These are phyloP conservation scores for Fomitopsis palustris DNA, from an alignment of 1,284 basidiomycete genomes.

Conservation along the genomic window DNA sequence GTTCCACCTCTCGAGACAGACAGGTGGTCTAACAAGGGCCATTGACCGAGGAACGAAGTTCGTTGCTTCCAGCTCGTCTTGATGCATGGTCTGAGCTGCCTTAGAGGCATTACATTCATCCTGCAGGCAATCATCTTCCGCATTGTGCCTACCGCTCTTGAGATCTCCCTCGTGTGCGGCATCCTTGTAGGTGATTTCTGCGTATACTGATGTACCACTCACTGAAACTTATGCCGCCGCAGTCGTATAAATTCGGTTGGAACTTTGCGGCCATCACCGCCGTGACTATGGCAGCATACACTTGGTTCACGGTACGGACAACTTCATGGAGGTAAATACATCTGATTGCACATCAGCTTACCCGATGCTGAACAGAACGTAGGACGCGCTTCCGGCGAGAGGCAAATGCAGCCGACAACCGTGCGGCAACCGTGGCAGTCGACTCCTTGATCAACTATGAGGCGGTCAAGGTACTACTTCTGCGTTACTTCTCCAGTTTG, in stretches of 20 bases:
- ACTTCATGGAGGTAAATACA: slow-evolving; percentile 85
- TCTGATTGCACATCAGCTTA: too few relatives aligned
- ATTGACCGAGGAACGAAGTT: slow-evolving; percentile 98
- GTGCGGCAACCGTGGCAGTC: slow-evolving; percentile 90
- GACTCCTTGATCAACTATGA: slow-evolving; percentile 98
- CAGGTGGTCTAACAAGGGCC: slow-evolving; percentile 92
- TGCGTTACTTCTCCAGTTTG: too few relatives aligned
- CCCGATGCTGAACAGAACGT: neutral
- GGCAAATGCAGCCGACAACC: slow-evolving; percentile 96
- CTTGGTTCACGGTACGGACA: slow-evolving; percentile 96
- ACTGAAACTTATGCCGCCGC: neutral
- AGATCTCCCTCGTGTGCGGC: slow-evolving; percentile 96
- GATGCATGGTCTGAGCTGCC: neutral
- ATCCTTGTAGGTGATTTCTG: slow-evolving; percentile 66
- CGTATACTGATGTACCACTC: neutral
- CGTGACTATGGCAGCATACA: slow-evolving; percentile 85
- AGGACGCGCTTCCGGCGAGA: slow-evolving; percentile 93
- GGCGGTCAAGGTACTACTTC: slow-evolving; percentile 85
- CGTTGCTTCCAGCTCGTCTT: slow-evolving; percentile 19
- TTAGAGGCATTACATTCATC: slow-evolving; percentile 93
- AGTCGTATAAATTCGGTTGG: slow-evolving; percentile 97
- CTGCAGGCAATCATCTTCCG: slow-evolving; percentile 93
- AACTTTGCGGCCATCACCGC: slow-evolving; percentile 93
- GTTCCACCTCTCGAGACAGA: slow-evolving; percentile 93
- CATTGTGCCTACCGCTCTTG: slow-evolving; percentile 92